Base-by-base conservation (phyloP, 23 red algal species). In the Gracilariopsis chorda region DNA sequence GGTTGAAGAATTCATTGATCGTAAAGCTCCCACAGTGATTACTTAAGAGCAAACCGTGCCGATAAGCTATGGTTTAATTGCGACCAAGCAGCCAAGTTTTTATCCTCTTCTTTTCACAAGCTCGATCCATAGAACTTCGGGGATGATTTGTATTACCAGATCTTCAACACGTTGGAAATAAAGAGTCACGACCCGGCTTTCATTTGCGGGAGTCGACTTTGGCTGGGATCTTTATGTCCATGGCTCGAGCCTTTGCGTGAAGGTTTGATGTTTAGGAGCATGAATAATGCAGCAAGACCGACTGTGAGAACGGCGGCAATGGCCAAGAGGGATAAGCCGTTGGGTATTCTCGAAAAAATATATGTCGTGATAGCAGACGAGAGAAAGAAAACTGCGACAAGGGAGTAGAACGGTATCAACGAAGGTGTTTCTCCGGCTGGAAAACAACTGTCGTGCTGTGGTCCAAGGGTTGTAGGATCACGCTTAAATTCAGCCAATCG, bases 21-120 rank as follows among this genome's bases (percentile, higher is more conserved):
- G 95, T n/a, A 64, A 90, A 14, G 64, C 71, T 34, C 95, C 95
- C 13, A 94, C 82, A 20, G 95, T 94, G 28, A 94, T 98, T 29
- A 91, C 88, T 30, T 91, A 59, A 91, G 42, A 14, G n/a, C n/a
- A n/a, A n/a, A n/a, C n/a, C n/a, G n/a, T n/a, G n/a, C n/a, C n/a
- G n/a, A n/a, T n/a, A n/a, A n/a, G n/a, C n/a, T n/a, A n/a, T n/a
- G n/a, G n/a, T n/a, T n/a, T n/a, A n/a, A n/a, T n/a, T n/a, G n/a
- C n/a, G n/a, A n/a, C n/a, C n/a, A n/a, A n/a, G n/a, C n/a, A n/a
- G n/a, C n/a, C n/a, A n/a, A n/a, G n/a, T n/a, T n/a, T n/a, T n/a
- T n/a, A n/a, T n/a, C n/a, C n/a, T n/a, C n/a, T n/a, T n/a, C n/a
- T n/a, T n/a, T n/a, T n/a, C n/a, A n/a, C n/a, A n/a, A n/a, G n/a